Base-by-base conservation (phyloP, 495 filamentous ascomycete genomes). In the Tuber umbilicatum region DNA sequence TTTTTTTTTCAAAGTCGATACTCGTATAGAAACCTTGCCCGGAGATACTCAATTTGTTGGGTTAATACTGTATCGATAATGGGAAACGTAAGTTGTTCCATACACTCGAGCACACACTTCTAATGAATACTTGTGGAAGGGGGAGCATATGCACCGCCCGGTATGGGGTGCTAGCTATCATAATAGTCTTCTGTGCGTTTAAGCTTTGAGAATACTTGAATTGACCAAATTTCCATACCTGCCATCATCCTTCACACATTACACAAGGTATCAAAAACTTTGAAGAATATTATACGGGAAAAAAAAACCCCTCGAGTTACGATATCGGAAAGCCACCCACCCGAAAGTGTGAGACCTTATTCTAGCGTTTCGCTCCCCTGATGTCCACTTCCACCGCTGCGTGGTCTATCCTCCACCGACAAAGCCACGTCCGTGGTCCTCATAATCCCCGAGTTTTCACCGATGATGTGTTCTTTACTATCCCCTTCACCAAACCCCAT, bases 341-440 rank as follows among this genome's bases (percentile, higher is more conserved):
- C n/a, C n/a, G 1, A 60, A 31, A 31, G 3, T 14, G n/a, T 31
- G 27, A 35, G 17, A 17, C 12, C 10, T 6, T 31, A 17, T 35
- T 64, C 35, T 64, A 14, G 12, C 27, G 27, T 31, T 35, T 1
- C 12, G 4, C 55, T 35, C 5, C 10, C 14, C 55, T 2, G 14
- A 5, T 5, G 12, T 5, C 55, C 27, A 27, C 31, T 35, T 6
- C 14, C 55, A 2, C 12, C 0, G 27, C 14, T 16, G 3, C 35
- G 27, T 35, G 55, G 55, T 6, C 35, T 35, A 35, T 35, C 43
- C 68, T 74, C 68, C 23, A 70, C 73, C 1, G 68, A 40, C 68
- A 70, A 17, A 16, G 60, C 73, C 9, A 74, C 68, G 35, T 74
- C 68, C 14, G 68, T 74, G 35, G 39, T 74, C n/a, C 55, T 70